Evolutionary conservation across 345 rosid genomes (phyloP).

Genomic region (Citrus cavaleriei): DNA sequence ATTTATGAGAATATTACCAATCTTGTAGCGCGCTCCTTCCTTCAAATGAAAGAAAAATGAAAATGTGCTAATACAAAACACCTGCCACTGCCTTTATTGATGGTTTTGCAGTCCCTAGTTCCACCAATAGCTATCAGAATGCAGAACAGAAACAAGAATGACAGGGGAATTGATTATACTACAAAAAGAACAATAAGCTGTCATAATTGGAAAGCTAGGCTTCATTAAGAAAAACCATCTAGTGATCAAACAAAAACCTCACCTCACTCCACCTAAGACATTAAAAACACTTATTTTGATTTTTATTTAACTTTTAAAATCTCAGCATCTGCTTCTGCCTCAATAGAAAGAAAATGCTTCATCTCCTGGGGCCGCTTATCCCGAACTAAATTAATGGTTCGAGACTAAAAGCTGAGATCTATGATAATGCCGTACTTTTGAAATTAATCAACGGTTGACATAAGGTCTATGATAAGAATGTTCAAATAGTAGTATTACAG

Average conservation of each 20-base stretch:
- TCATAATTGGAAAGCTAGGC: background rate
- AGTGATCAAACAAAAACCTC: background rate
- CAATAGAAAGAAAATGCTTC: background rate
- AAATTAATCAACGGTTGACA: background rate
- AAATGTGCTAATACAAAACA: background rate
- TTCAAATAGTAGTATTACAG: background rate
- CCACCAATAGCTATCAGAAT: background rate
- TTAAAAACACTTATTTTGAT: background rate
- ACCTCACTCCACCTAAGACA: background rate
- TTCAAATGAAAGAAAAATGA: background rate
- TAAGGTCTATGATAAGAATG: background rate
- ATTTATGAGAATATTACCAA: no score
- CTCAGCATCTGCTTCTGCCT: background rate
- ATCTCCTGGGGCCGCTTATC: background rate
- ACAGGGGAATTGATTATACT: background rate
- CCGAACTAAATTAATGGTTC: background rate
- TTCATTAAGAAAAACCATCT: background rate
- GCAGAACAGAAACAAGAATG: background rate
- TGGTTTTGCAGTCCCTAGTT: background rate
- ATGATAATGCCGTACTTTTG: background rate
- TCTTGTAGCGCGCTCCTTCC: no score
- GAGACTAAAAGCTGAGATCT: background rate
- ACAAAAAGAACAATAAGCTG: background rate
- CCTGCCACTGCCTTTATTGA: background rate
- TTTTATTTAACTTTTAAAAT: background rate